Evolutionary conservation across 1,284 basidiomycete genomes (phyloP), one percentile per base, ranked within the genome.

Genomic region (Pascua sp.): DNA sequence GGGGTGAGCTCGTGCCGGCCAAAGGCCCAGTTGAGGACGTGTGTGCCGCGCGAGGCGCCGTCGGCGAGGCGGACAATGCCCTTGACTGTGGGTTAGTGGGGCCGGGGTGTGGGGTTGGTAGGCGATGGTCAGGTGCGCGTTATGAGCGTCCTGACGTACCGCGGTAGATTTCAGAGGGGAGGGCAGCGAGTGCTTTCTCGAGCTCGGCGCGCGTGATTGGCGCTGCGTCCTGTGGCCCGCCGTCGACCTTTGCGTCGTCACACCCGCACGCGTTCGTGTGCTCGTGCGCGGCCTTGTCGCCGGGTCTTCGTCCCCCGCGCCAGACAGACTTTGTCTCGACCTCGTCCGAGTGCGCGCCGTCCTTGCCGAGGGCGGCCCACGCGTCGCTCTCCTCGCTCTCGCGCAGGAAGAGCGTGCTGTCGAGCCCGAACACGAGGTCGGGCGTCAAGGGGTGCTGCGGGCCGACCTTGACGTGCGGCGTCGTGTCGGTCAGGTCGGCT

Each of bases 1-100:
- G 70, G 70, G 5, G 81, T 86, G 47, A 93, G 78, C 40, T 91
- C 89, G 70, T 84, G 85, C 49, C 90, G 82, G 16, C 89, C 89
- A 76, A 94, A 95, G 7, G 91, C 91, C 88, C 89, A 95, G 72
- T 95, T 95, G 60, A 94, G 71, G 60, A 93, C 89, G 65, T 82
- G 73, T 45, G 70, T 75, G 13, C 80, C 73, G 18, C 80, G 80
- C 16, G 16, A 12, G 45, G 47, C 7, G n/a, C 37, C 47, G 11
- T 69, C 47, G 17, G 57, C 68, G n/a, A 89, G 71, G 40, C 81
- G 81, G 32, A 91, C 81, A 66, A 91, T 90, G 12, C 91, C 90
- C 70, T 94, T 94, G 42, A 78, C 75, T 77, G 49, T 1, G 16
- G 32, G 45, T 58, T 47, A 65, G 60, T 50, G 38, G 10, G 37